Evolutionary conservation across 805 yeast species (phyloP), one percentile per base, ranked within the genome.

Genomic region (Candida andamanensis): DNA sequence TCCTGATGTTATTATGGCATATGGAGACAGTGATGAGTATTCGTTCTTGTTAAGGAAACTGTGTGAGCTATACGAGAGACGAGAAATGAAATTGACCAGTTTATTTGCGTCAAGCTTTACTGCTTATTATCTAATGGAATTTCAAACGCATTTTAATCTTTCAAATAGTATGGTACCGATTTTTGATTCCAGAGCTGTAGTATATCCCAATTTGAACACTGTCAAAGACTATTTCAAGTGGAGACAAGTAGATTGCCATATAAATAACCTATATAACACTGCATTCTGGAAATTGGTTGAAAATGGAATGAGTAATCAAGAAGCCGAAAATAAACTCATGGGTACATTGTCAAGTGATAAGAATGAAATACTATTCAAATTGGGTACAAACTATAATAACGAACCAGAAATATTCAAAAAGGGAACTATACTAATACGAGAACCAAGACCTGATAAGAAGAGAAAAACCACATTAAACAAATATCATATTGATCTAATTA

Each of bases 201-300:
- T 76, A 1, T 92, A 92, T 45, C 98, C 98, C 0, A 75, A 69
- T 33, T 42, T 63, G 12, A 47, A 60, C 4, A 59, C 65, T 1
- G 64, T 90, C 2, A 67, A 85, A 35, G 97, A 90, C 54, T 92
- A 92, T 52, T 72, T 92, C 42, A 64, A 83, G 35, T 92, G 98
- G 98, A 71, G 98, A 44, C 97, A 85, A 52, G 97, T 81, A 1
- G 98, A 92, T 52, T 92, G 92, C 31, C 98, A 92, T 59, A 92
- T 92, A 34, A 92, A 92, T 55, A 92, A 92, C 54, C 58, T 92
- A 38, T 92, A 90, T 63, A 92, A 92, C 51, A 92, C 98, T 0
- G 67, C 86, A 1, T 92, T 92, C 53, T 92, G 98, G 98, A 67
- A 76, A 5, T 64, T 92, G 47, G 90, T 92, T 0, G 51, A 63